Conservation (phyloP, 805 yeast species). For the Lipomyces starkeyi region DNA sequence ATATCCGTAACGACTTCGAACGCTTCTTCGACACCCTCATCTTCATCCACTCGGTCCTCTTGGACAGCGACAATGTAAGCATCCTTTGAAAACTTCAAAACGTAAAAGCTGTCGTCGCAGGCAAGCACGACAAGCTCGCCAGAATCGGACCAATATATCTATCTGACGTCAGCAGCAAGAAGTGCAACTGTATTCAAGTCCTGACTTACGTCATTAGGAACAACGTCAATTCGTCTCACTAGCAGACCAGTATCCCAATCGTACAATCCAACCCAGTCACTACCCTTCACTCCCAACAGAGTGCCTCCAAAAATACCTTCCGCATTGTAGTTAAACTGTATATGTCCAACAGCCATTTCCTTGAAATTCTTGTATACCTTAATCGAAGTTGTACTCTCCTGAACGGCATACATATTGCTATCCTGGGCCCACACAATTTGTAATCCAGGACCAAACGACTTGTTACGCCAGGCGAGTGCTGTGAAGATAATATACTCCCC, state of each 20-base stretch:
- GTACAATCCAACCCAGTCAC: constrained; percentile 79
- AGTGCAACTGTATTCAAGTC: background rate
- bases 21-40: constrained; percentile 87
- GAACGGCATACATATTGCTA: constrained; percentile 82
- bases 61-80: constrained; percentile 66
- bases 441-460: constrained; percentile 84
- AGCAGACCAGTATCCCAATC: constrained; percentile 91
- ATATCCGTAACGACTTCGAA: constrained; percentile 86
- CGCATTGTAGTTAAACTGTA: constrained; percentile 72
- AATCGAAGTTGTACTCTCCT: constrained; percentile 69
- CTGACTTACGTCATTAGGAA: constrained; percentile 61
- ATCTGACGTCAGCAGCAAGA: background rate
- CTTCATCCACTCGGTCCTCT: constrained; percentile 64
- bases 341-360: constrained; percentile 66
- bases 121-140: constrained; percentile 86
- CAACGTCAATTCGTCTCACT: constrained; percentile 89
- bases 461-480: constrained; percentile 97
- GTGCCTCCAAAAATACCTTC: constrained; percentile 88
- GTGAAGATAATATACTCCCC: constrained; percentile 97
- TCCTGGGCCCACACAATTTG: constrained; percentile 97
- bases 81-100: constrained; percentile 74
- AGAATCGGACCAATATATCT: constrained; percentile 84
- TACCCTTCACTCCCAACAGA: constrained; percentile 78
- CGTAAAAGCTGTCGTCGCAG: constrained; percentile 74
- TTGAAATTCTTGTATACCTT: constrained; percentile 83